These are phyloP conservation scores for Trichosporon coremiiforme DNA, from an alignment of 1,284 basidiomycete species.

Conservation along the genomic window DNA sequence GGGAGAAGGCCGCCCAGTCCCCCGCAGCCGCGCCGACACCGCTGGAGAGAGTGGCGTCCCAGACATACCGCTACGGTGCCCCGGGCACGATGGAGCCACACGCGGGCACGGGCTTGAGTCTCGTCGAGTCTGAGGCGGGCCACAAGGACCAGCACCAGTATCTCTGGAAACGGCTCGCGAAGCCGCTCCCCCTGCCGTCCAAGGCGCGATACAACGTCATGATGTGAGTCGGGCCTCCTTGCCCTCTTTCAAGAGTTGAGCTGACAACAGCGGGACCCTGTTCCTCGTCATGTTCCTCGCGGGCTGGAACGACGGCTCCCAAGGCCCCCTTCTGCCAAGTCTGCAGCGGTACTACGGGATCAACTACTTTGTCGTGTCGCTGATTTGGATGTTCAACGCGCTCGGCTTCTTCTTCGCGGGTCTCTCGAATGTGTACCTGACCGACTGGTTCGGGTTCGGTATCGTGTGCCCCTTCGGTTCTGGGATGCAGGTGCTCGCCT, in stretches of 20 bases:
- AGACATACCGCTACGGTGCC: neutral
- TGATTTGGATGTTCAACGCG: conserved; percentile 64
- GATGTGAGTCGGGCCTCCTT: conserved; percentile 35
- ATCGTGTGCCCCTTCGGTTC: conserved; percentile 54
- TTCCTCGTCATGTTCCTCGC: conserved; percentile 55
- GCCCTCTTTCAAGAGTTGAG: too few relatives aligned
- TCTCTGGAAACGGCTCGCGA: conserved; percentile 36
- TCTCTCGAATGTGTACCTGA: conserved; percentile 60
- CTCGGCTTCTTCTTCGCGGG: conserved; percentile 62
- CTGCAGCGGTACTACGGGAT: conserved; percentile 62
- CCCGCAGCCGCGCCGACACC: neutral
- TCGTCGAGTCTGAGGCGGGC: neutral
- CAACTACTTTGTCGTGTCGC: conserved; percentile 58
- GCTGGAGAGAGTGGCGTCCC: neutral
- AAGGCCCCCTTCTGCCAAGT: conserved; percentile 65
- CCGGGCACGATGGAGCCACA: conserved; percentile 12
- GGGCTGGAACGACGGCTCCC: conserved; percentile 67
- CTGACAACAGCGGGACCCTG: conserved; percentile 31
- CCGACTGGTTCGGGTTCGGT: conserved; percentile 63
- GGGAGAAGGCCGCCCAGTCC: neutral
- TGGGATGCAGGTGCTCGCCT: conserved; percentile 58
- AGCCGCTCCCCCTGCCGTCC: conserved; percentile 37
- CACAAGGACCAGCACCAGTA: conserved; percentile 26
- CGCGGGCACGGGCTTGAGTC: neutral
- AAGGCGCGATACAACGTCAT: conserved; percentile 31